Evolutionary conservation across 768 basidiomycete genomes (phyloP).

Genomic region (Lentinula guzmanii): DNA sequence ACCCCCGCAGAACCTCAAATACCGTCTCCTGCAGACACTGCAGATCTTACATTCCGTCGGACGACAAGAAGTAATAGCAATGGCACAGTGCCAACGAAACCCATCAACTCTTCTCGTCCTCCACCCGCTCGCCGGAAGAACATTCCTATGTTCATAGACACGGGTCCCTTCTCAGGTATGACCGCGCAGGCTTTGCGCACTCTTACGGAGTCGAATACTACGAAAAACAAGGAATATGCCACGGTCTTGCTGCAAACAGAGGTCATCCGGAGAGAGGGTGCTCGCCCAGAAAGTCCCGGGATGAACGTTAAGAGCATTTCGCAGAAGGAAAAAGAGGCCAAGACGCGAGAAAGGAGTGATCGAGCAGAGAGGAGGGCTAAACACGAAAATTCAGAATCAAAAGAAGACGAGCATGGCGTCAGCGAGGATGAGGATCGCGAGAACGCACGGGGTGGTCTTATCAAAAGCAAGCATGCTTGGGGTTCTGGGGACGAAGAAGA

Average conservation of each 20-base stretch:
- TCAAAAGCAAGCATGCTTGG: slow-evolving; percentile 37
- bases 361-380: slow-evolving; percentile 58
- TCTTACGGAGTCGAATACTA: slow-evolving; percentile 68
- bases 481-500: slow-evolving; percentile 82
- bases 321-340: slow-evolving; percentile 66
- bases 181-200: slow-evolving; percentile 62
- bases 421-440: slow-evolving; percentile 11
- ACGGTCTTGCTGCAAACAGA: slow-evolving; percentile 60
- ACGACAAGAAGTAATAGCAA: slow-evolving; percentile 2
- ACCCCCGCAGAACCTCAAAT: not conserved
- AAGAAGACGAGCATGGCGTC: slow-evolving; percentile 19
- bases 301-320: slow-evolving; percentile 64
- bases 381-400: slow-evolving; percentile 27
- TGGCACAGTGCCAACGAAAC: not conserved
- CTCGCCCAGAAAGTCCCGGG: slow-evolving; percentile 72
- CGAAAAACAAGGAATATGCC: slow-evolving; percentile 62
- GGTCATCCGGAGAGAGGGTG: slow-evolving; percentile 63
- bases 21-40: not conserved
- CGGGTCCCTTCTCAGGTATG: slow-evolving; percentile 56
- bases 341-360: slow-evolving; percentile 43
- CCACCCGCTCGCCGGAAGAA: not conserved
- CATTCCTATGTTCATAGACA: slow-evolving; percentile 18
- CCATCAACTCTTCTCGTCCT: not conserved
- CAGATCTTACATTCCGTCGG: slow-evolving; percentile 4
- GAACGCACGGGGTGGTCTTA: slow-evolving; percentile 2